These are phyloP conservation scores for Claviceps quebecensis DNA, from an alignment of 2,329 filamentous ascomycete species.

Conservation along the genomic window DNA sequence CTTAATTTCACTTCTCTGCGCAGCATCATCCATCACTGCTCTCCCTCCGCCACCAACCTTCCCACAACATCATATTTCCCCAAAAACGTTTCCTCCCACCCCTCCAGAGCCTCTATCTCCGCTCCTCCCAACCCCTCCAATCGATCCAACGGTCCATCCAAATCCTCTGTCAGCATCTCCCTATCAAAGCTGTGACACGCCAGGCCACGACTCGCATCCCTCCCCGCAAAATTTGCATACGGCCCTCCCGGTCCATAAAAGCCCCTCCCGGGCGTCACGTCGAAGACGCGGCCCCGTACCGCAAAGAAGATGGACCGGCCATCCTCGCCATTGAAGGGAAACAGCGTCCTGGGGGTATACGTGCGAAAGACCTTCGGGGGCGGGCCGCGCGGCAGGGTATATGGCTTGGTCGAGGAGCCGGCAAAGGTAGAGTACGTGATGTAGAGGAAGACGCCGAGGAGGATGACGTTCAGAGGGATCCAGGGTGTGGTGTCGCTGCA, in stretches of 20 bases:
- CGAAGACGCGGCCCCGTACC: conserved; percentile 84
- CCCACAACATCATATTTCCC: conserved; percentile 96
- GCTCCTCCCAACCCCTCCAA: conserved; percentile 58
- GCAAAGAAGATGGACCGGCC: conserved; percentile 70
- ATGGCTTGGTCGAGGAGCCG: conserved; percentile 29
- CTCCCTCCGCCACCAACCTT: conserved; percentile 49
- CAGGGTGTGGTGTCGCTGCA: conserved; percentile 24
- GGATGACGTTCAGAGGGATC: conserved; percentile 50
- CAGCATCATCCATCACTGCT: conserved; percentile 16
- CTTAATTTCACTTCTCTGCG: background rate
- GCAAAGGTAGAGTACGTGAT: conserved; percentile 40
- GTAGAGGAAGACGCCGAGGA: conserved; percentile 42
- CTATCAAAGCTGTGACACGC: conserved; percentile 88
- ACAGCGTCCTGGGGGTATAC: conserved; percentile 67
- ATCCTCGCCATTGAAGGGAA: conserved; percentile 68
- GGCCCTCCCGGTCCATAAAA: conserved; percentile 95
- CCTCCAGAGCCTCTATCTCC: conserved; percentile 68
- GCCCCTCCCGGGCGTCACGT: conserved; percentile 73
- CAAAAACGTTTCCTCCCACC: conserved; percentile 86
- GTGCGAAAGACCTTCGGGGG: conserved; percentile 49
- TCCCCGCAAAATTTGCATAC: conserved; percentile 90
- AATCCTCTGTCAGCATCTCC: conserved; percentile 85
- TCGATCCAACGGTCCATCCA: conserved; percentile 69
- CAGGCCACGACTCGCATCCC: conserved; percentile 77
- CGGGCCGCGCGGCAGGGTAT: conserved; percentile 35